A percentile compares a stretch with the other conserved stretches of the same genome.
These are phyloP conservation scores for Scutellaria barbata DNA, from an alignment of 257 asterid genomes.

Conservation along the genomic window DNA sequence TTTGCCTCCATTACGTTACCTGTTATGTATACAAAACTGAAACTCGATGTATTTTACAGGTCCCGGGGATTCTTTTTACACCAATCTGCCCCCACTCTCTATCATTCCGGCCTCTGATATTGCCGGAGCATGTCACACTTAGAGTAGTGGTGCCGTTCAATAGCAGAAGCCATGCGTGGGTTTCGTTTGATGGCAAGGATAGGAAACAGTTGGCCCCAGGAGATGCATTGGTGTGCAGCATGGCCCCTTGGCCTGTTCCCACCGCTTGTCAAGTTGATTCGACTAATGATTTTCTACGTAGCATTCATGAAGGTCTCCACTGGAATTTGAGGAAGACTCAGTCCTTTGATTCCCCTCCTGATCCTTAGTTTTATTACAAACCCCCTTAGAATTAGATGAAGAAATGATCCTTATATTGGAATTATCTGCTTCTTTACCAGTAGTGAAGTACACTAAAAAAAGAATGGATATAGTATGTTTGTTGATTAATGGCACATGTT, in stretches of 20 bases:
- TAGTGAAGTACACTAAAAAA: too few relatives aligned
- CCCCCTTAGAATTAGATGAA: not conserved
- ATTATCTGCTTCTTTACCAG: not conserved
- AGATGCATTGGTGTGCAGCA: slow-evolving; percentile 91
- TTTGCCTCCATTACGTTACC: too few relatives aligned
- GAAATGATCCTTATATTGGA: not conserved
- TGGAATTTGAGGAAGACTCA: slow-evolving; percentile 97
- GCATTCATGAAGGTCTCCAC: slow-evolving; percentile 94
- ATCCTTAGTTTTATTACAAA: slow-evolving; percentile 32
- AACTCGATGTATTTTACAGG: slow-evolving; percentile 46
- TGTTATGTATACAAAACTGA: too few relatives aligned
- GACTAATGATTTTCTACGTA: slow-evolving; percentile 76
- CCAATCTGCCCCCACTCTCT: slow-evolving; percentile 98
- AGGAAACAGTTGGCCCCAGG: slow-evolving; percentile 84
- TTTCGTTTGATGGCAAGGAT: slow-evolving; percentile 93
- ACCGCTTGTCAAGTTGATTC: slow-evolving; percentile 88
- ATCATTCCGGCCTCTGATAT: slow-evolving; percentile 89
- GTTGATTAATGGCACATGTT: too few relatives aligned
- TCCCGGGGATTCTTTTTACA: slow-evolving; percentile 90
- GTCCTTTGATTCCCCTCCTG: slow-evolving; percentile 83
- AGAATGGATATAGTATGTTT: too few relatives aligned
- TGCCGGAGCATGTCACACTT: slow-evolving; percentile 85
- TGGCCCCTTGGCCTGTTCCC: slow-evolving; percentile 99
- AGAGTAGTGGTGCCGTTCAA: slow-evolving; percentile 86
- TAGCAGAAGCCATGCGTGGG: slow-evolving; percentile 98